A percentile compares a stretch with the other conserved stretches of the same genome.
Evolutionary conservation across 2,329 filamentous ascomycete species (phyloP).

Genomic region (Coniochaeta sp.): DNA sequence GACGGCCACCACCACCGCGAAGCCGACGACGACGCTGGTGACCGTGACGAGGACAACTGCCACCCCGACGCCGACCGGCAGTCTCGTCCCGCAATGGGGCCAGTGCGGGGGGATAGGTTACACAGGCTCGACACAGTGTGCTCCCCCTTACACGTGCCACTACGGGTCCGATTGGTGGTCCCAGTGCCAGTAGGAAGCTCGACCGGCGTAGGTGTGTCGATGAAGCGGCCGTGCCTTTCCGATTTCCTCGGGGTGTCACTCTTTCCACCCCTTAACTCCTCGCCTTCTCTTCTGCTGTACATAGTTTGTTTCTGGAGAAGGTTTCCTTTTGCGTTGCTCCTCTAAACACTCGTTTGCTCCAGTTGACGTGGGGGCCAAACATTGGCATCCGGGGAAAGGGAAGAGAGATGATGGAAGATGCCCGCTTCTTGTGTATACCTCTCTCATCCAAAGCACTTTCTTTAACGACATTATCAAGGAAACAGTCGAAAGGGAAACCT

Average conservation of each 20-base stretch:
- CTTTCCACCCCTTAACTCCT: neutral
- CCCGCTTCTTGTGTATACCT: neutral
- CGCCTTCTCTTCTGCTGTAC: neutral
- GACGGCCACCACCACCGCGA: slow-evolving; percentile 3
- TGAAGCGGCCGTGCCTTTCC: neutral
- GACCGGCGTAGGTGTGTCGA: neutral
- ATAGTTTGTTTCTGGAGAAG: no score
- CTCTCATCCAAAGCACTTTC: neutral
- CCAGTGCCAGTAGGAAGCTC: slow-evolving; percentile 13
- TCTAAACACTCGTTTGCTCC: neutral
- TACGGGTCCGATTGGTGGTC: slow-evolving; percentile 14
- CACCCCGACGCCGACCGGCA: slow-evolving; percentile 2
- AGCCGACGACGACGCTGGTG: slow-evolving; percentile 4
- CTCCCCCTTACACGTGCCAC: slow-evolving; percentile 16
- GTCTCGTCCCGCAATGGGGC: slow-evolving; percentile 14
- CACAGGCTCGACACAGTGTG: slow-evolving; percentile 17
- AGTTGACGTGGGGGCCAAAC: neutral
- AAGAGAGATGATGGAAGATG: neutral
- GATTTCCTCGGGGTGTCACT: neutral
- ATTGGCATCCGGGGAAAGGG: neutral
- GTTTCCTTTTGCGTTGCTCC: neutral
- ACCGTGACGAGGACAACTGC: neutral
- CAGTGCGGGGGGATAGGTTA: slow-evolving; percentile 22
- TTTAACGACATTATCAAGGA: neutral
- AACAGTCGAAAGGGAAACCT: neutral